Evolutionary conservation across 2,329 filamentous ascomycete genomes (phyloP), one percentile per base, ranked within the genome.

Genomic region (Nothopassalora personata): DNA sequence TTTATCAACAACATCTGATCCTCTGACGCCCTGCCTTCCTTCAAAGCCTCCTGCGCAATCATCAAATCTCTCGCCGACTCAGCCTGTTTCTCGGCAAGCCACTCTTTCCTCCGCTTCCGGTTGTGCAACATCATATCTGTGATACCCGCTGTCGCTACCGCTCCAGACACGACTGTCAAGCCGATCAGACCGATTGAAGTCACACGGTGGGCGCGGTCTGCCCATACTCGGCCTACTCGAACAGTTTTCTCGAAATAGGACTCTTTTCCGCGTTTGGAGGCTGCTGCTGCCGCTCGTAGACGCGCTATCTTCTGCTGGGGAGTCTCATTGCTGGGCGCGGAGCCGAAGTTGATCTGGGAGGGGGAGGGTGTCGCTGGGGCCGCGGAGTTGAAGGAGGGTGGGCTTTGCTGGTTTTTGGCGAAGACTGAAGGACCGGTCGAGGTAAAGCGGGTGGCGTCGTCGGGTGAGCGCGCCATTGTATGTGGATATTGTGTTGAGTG

Each of bases 371-470:
- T 34, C 39, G 54, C 55, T 46, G 55, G 31, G 49, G 75, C 71
- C 50, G 61, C 67, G 60, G 74, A 72, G 58, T 71, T 70, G 61
- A 78, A 74, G 55, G 59, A 59, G 53, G 67, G 62, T 43, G 71
- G 73, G 46, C 56, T 46, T 45, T 60, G 54, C 39, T 76, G 73
- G 46, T 80, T 74, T 72, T 88, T 89, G 66, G 85, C 84, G 64
- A 82, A 81, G 67, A 88, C 89, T 76, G 91, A 88, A 36, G 86
- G 86, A 61, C 81, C 84, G 18, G 85, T 88, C 28, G 85, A 78
- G 15, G 86, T 89, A 75, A 89, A 94, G 71, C 89, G 86, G 69
- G 90, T 94, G 66, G 90, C 89, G 73, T 92, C 89, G 68, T 84
- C 84, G 72, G 89, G 86, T 76, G 85, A 89, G 72, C 88, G 86